These are phyloP conservation scores for Gossypioides kirkii DNA, from an alignment of 345 rosid genomes.

Conservation along the genomic window DNA sequence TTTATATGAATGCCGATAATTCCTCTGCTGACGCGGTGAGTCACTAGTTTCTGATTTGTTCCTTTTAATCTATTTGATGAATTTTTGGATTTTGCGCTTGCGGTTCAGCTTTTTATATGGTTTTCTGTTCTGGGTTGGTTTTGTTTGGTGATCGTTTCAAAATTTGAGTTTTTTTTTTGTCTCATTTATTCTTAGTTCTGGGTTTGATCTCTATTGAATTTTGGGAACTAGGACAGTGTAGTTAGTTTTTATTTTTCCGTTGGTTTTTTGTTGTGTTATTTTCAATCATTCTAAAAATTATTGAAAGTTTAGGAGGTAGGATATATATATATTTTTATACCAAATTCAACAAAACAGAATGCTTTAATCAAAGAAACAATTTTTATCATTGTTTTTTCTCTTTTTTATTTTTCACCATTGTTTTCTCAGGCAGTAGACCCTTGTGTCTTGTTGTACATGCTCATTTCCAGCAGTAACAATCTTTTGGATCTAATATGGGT, in stretches of 20 bases:
- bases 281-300: background rate
- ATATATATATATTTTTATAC: background rate
- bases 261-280: background rate
- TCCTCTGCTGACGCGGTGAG: constrained; percentile 88
- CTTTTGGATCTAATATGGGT: background rate
- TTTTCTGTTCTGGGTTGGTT: background rate
- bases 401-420: background rate
- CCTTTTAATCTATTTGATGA: background rate
- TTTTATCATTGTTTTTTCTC: background rate
- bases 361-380: background rate
- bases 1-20: constrained; percentile 89
- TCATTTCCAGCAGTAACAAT: background rate
- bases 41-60: constrained; percentile 2
- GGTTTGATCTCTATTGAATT: constrained; percentile 9
- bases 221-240: background rate
- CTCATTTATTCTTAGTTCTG: constrained; percentile 8
- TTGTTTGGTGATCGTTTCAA: background rate
- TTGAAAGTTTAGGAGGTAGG: background rate
- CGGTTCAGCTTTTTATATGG: background rate
- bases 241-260: background rate
- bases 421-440: background rate
- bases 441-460: background rate
- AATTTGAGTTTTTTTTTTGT: background rate
- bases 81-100: constrained; percentile 6
- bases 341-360: background rate